Evolutionary conservation across 148 eudicot genomes (phyloP), one percentile per base, ranked within the genome.

Genomic region (Camellia sinensis): DNA sequence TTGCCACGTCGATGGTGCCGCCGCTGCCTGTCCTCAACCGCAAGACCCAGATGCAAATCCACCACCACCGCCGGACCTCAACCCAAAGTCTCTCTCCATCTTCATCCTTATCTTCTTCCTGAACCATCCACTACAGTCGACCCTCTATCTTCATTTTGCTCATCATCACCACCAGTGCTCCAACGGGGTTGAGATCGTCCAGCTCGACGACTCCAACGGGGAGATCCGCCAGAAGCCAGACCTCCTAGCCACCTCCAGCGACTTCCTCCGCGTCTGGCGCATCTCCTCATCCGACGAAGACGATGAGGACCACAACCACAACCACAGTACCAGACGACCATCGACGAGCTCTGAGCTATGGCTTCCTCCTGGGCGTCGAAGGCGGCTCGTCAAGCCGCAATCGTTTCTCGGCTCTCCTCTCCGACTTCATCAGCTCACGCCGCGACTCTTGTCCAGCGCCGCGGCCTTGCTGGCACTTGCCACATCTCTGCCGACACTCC

Each of bases 121-220:
- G n/a, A n/a, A n/a, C n/a, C n/a, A n/a, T n/a, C n/a, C n/a, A n/a
- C n/a, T n/a, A n/a, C n/a, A n/a, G n/a, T n/a, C n/a, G n/a, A n/a
- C n/a, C n/a, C n/a, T n/a, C n/a, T n/a, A n/a, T n/a, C n/a, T n/a
- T n/a, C n/a, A n/a, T n/a, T n/a, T n/a, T n/a, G n/a, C n/a, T n/a
- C n/a, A n/a, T n/a, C n/a, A n/a, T n/a, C n/a, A n/a, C n/a, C n/a
- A n/a, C n/a, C n/a, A n/a, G n/a, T n/a, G n/a, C 79, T 86, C 85
- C 18, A 94, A 94, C 83, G 91, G 92, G 0, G 94, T 93, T 44
- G 90, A 93, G 79, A 93, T 93, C 64, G 96, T 93, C 72, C 98
- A 93, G 79, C 82, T 90, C 65, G 94, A 93, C 71, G 89, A 85
- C 43, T 80, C 88, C 76, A 85, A 83, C 22, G 90, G 92, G 3